These are phyloP conservation scores for Ilex asprella DNA, from an alignment of 257 asterid genomes.

Conservation along the genomic window DNA sequence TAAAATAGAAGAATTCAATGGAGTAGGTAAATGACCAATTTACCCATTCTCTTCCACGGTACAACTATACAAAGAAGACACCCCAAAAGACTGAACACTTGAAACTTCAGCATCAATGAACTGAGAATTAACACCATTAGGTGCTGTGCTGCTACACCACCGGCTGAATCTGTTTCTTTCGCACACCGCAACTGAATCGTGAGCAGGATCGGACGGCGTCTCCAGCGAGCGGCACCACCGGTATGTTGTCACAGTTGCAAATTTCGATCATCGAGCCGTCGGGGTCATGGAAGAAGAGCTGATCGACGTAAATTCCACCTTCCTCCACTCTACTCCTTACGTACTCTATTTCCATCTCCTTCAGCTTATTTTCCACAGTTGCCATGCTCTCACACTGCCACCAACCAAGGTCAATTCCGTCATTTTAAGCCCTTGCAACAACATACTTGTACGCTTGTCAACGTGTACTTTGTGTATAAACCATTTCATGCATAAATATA, in stretches of 20 bases:
- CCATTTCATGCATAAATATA: too few species aligned
- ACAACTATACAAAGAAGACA: too few species aligned
- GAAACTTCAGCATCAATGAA: too few species aligned
- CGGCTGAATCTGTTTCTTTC: constrained; percentile 5
- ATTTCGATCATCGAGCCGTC: constrained; percentile 28
- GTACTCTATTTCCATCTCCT: constrained; percentile 16
- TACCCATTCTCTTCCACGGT: too few species aligned
- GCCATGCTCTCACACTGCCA: constrained; percentile 25
- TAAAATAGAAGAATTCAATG: too few species aligned
- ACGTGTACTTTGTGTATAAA: too few species aligned
- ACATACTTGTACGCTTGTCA: too few species aligned
- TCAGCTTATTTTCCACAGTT: constrained; percentile 15
- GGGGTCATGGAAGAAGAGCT: constrained; percentile 23
- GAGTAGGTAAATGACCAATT: too few species aligned
- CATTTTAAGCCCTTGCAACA: too few species aligned
- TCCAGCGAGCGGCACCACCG: constrained; percentile 8
- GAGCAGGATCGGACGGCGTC: constrained; percentile 9
- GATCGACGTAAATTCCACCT: constrained; percentile 23
- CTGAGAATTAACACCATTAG: too few species aligned
- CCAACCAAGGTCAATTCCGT: neutral
- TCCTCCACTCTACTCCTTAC: constrained; percentile 20
- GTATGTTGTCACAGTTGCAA: constrained; percentile 22
- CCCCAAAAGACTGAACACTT: too few species aligned
- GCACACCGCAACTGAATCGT: constrained; percentile 5
- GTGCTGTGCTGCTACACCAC: neutral